Base-by-base conservation (phyloP, 495 filamentous ascomycete genomes). In the Glutinoglossum americanum region DNA sequence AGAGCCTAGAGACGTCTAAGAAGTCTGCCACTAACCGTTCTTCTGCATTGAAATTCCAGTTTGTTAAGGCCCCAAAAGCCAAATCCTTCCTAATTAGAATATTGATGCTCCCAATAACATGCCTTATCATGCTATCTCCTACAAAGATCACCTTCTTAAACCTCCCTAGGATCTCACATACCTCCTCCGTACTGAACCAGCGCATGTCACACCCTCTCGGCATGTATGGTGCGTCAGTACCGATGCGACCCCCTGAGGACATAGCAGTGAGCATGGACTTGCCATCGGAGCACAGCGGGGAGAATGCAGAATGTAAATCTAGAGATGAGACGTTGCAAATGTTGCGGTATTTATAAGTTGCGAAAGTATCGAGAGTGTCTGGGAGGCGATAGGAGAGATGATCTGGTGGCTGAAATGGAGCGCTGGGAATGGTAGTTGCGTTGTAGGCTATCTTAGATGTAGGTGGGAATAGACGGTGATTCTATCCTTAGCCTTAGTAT, bases 71-170 rank as follows among this genome's bases (percentile, higher is more conserved):
- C 25, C 74, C 74, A 53, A 74, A 77, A 28, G 74, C 74, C 53
- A 77, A 54, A 62, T 77, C 70, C 61, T 73, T 70, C 25, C 74
- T 65, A 35, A 77, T 59, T 33, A 76, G 57, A 26, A 77, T 70
- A 58, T 77, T 77, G 54, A 77, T 62, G 37, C 72, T 73, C 13
- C 74, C 74, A 49, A 76, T 71, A 15, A 76, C 67, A 62, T 77
- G 74, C 51, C 74, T 68, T 60, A 77, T 65, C 74, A 77, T 77
- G 44, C 72, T 76, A 61, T 77, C 74, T 27, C 74, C 74, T 21
- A 73, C 60, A 19, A 77, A 62, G 37, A 76, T 64, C 45, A 77
- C 70, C 55, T 74, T 74, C 25, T 73, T 69, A 48, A 74, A 77
- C 8, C 73, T 64, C 19, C 65, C 64, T 19, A 76, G 55, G 37